phyloP scores from a whole-genome alignment of 2,329 filamentous ascomycete genomes.

The Diaporthe sp. region DNA sequence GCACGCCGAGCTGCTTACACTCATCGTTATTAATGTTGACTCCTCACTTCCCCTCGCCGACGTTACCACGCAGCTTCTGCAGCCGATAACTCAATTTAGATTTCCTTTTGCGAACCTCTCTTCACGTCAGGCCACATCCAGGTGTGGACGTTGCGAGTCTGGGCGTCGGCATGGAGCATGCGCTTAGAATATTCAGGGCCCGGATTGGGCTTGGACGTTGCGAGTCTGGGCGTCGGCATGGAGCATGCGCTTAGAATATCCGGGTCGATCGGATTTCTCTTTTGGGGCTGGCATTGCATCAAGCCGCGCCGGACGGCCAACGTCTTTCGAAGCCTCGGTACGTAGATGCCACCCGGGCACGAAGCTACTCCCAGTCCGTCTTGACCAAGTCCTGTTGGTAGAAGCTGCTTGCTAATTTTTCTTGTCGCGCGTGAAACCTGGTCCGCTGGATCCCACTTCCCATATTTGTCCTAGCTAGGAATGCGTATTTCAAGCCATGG shows the following conservation, averaged over 20 bases:
- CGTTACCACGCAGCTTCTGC: background rate
- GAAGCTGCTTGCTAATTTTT: background rate
- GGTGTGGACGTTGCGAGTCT: background rate
- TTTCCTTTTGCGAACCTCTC: background rate
- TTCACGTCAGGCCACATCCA: background rate
- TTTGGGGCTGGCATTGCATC: background rate
- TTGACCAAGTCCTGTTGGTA: background rate
- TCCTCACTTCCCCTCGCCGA: constrained; percentile 19
- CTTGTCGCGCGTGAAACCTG: background rate
- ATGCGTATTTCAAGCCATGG: background rate
- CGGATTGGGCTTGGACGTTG: constrained; percentile 6
- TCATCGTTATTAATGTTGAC: background rate
- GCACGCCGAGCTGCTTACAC: constrained; percentile 6
- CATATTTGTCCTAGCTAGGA: background rate
- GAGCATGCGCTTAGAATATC: background rate
- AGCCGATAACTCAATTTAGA: background rate
- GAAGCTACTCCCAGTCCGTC: background rate
- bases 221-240: background rate
- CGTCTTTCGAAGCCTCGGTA: background rate
- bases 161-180: background rate
- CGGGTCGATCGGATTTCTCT: constrained; percentile 2
- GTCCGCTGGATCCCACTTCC: background rate
- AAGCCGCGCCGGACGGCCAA: background rate
- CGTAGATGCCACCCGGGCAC: background rate
- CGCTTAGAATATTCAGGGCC: background rate